Evolutionary conservation across 2,329 filamentous ascomycete species (phyloP).

Genomic region (Sphaceloma murrayae): DNA sequence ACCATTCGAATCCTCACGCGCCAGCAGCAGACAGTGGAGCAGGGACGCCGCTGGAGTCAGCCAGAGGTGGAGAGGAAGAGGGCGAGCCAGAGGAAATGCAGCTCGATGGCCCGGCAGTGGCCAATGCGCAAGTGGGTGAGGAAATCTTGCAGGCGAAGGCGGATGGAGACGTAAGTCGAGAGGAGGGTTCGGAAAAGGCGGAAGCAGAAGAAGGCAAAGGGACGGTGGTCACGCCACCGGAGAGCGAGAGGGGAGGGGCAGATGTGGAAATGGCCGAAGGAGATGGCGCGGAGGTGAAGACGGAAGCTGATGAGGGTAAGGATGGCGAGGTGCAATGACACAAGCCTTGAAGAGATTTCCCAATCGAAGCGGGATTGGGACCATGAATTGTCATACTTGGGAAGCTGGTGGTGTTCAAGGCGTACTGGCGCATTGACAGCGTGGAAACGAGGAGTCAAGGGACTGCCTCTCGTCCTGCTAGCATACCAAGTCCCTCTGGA

Average conservation of each 20-base stretch:
- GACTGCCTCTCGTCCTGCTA: too few species aligned
- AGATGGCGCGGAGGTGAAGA: constrained; percentile 16
- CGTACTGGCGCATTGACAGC: too few species aligned
- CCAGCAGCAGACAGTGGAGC: constrained; percentile 41
- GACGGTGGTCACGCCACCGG: constrained; percentile 17
- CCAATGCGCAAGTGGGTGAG: constrained; percentile 22
- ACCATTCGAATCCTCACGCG: constrained; percentile 50
- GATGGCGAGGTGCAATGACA: too few species aligned
- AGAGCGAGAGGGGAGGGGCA: constrained; percentile 10
- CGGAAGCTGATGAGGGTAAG: constrained; percentile 5
- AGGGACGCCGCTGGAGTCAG: constrained; percentile 14
- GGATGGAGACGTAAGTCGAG: constrained; percentile 13
- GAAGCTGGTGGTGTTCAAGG: too few species aligned
- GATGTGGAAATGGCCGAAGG: constrained; percentile 25
- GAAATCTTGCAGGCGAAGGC: constrained; percentile 24
- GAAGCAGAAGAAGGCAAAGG: constrained; percentile 10
- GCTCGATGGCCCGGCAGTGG: constrained; percentile 21
- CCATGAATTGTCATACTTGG: too few species aligned
- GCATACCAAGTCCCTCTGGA: too few species aligned
- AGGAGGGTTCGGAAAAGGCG: constrained; percentile 13
- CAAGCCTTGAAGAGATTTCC: too few species aligned
- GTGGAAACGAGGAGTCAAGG: too few species aligned
- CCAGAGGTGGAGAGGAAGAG: neutral
- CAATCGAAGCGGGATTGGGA: too few species aligned
- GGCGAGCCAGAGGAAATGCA: constrained; percentile 22